Conservation (phyloP, 2,329 filamentous ascomycete species). For the Cercospora berteroae region DNA sequence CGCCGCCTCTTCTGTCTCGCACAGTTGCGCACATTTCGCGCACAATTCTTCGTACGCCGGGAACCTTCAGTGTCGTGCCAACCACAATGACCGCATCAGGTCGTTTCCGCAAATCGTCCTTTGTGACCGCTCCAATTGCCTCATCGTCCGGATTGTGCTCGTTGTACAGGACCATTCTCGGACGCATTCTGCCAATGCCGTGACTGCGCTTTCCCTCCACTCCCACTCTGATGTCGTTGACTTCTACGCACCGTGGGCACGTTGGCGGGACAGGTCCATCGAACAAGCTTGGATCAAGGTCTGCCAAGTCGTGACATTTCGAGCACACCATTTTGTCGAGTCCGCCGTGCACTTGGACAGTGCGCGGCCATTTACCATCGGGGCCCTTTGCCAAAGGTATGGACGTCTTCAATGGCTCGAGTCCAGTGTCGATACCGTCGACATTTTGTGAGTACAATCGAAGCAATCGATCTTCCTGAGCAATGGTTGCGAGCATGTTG, state of each 20-base stretch:
- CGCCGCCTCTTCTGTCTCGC: slow-evolving; percentile 68
- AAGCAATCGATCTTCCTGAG: slow-evolving; percentile 79
- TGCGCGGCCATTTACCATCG: slow-evolving; percentile 89
- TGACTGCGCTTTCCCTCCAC: slow-evolving; percentile 85
- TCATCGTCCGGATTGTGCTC: slow-evolving; percentile 96
- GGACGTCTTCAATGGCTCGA: slow-evolving; percentile 74
- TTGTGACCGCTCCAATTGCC: slow-evolving; percentile 87
- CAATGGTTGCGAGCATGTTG: slow-evolving; percentile 85
- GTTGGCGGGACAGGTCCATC: slow-evolving; percentile 78
- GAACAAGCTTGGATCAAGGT: slow-evolving; percentile 78
- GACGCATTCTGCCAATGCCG: slow-evolving; percentile 83
- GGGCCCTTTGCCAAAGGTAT: slow-evolving; percentile 68
- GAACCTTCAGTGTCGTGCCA: slow-evolving; percentile 92
- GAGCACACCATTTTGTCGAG: slow-evolving; percentile 96
- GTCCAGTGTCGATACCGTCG: slow-evolving; percentile 84
- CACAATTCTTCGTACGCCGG: slow-evolving; percentile 83
- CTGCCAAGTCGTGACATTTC: slow-evolving; percentile 75
- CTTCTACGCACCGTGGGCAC: slow-evolving; percentile 70
- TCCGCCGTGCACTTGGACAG: slow-evolving; percentile 89
- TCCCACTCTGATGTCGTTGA: slow-evolving; percentile 72
- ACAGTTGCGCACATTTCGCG: slow-evolving; percentile 87
- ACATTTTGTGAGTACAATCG: slow-evolving; percentile 97
- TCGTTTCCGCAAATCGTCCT: slow-evolving; percentile 76
- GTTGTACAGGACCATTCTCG: slow-evolving; percentile 95
- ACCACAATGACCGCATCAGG: slow-evolving; percentile 94